These are phyloP conservation scores for Dictyostelium citrinum DNA, from an alignment of 78 protist genomes.

Conservation along the genomic window DNA sequence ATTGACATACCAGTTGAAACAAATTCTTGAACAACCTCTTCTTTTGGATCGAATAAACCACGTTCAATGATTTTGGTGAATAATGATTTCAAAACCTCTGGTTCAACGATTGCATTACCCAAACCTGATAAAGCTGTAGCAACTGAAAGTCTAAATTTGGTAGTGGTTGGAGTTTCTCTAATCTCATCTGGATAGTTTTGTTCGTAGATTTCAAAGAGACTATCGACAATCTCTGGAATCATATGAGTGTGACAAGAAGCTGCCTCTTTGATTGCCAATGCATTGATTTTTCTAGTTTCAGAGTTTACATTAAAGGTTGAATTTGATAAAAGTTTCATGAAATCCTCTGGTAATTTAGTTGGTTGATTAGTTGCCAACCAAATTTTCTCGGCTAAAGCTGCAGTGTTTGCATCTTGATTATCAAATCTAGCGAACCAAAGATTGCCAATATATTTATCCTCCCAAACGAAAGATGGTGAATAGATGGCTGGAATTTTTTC, in stretches of 20 bases:
- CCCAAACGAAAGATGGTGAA: constrained; percentile 32
- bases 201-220: neutral
- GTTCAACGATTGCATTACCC: constrained; percentile 20
- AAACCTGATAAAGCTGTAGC: constrained; percentile 43
- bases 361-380: constrained; percentile 47
- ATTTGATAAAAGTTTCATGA: neutral
- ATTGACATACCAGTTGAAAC: constrained; percentile 21
- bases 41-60: constrained; percentile 47
- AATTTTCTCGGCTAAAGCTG: constrained; percentile 49
- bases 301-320: constrained; percentile 21
- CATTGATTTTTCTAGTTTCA: constrained; percentile 57
- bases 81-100: neutral
- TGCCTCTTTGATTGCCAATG: constrained; percentile 36
- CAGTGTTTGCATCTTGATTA: neutral
- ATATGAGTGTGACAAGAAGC: neutral
- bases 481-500: constrained; percentile 64
- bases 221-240: constrained; percentile 20
- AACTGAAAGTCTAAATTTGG: constrained; percentile 8
- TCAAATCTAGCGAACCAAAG: constrained; percentile 77
- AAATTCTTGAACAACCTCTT: constrained; percentile 35
- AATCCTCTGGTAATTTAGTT: neutral
- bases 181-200: constrained; percentile 23
- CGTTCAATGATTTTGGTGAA: constrained; percentile 42
- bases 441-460: constrained; percentile 31
- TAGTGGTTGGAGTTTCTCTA: constrained; percentile 12